phyloP scores from a whole-genome alignment of 305 asterid species.

The Fraxinus nigra region DNA sequence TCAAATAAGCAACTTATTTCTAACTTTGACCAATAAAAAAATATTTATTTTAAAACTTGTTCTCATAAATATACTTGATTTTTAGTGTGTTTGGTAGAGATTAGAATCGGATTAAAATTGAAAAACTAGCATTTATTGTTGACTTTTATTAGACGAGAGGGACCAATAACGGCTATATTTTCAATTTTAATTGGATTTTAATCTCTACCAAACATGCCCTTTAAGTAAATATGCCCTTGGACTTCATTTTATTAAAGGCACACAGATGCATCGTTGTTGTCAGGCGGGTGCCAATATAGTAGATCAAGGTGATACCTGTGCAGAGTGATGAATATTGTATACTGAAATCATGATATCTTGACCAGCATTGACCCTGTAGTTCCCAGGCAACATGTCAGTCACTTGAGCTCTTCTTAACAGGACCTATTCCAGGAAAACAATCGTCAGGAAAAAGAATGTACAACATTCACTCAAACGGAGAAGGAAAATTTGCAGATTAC shows the following conservation, averaged over 20 bases:
- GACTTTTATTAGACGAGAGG: no score
- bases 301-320: constrained; percentile 46
- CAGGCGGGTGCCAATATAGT: background rate
- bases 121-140: no score
- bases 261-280: background rate
- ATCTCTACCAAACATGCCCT: no score
- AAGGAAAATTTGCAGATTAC: constrained; percentile 39
- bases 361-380: constrained; percentile 84
- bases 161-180: no score
- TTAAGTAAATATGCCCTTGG: background rate
- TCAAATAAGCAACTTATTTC: background rate
- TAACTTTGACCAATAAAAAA: background rate
- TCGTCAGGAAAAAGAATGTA: constrained; percentile 12
- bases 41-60: background rate
- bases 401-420: constrained; percentile 80
- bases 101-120: no score
- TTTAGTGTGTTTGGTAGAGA: no score
- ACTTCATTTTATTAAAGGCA: background rate
- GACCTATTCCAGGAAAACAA: constrained; percentile 46
- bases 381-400: constrained; percentile 76
- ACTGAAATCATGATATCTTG: constrained; percentile 98
- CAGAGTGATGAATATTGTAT: constrained; percentile 86
- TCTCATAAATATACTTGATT: background rate
- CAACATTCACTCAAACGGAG: background rate
- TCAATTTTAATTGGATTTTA: no score